Conservation (phyloP, 768 basidiomycete genomes). For the Tulasnella calospora region DNA sequence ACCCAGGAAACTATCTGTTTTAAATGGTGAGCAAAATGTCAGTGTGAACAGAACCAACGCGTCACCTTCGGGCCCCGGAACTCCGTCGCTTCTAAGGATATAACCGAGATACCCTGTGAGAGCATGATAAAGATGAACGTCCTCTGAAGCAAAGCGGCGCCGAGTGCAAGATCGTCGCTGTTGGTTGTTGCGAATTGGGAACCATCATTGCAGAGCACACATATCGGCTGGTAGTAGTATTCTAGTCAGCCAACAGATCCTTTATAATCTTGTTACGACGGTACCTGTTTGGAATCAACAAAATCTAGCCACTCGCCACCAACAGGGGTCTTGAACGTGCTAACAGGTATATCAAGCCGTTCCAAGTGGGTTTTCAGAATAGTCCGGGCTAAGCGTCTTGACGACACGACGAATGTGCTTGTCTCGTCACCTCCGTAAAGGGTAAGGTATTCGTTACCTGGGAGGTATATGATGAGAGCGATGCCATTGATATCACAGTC, state of each 20-base stretch:
- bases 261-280: too few species aligned
- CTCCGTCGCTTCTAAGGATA: conserved; percentile 50
- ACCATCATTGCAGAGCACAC: conserved; percentile 56
- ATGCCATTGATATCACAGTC: background rate
- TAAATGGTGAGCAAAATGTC: background rate
- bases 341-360: conserved; percentile 39
- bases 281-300: conserved; percentile 42
- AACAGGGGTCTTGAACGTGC: conserved; percentile 44
- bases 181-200: conserved; percentile 33
- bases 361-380: conserved; percentile 50
- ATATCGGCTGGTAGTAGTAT: conserved; percentile 52
- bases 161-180: conserved; percentile 27
- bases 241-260: conserved; percentile 26
- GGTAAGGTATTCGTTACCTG: background rate
- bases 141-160: conserved; percentile 46
- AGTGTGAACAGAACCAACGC: background rate
- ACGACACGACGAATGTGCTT: conserved; percentile 32
- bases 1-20: conserved; percentile 59
- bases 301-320: conserved; percentile 52
- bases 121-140: conserved; percentile 49
- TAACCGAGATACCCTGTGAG: conserved; percentile 46
- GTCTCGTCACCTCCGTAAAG: conserved; percentile 10
- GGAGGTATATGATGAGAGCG: background rate
- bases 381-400: conserved; percentile 50
- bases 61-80: conserved; percentile 61